phyloP scores from a whole-genome alignment of 2,329 filamentous ascomycete genomes.

The Penicillium sp. region DNA sequence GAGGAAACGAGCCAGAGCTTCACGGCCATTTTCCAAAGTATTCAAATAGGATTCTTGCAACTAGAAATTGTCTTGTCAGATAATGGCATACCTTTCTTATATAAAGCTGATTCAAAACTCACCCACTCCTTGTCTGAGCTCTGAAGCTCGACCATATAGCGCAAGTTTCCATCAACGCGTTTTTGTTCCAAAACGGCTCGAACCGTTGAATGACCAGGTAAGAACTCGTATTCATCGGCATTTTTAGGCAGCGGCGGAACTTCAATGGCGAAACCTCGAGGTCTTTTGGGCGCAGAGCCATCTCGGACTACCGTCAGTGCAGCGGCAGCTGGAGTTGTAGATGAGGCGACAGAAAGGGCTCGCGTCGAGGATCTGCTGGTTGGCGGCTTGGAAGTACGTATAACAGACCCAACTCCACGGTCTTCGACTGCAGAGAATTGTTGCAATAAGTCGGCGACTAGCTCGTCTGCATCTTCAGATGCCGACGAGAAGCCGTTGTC shows the following conservation, averaged over 20 bases:
- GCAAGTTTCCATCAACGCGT: constrained; percentile 18
- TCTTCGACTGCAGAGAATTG: constrained; percentile 13
- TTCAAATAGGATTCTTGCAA: constrained; percentile 25
- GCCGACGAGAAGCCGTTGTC: constrained; percentile 12
- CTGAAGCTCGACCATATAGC: constrained; percentile 30
- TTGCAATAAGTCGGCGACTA: constrained; percentile 20
- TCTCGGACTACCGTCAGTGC: background rate
- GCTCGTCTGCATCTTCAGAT: constrained; percentile 19
- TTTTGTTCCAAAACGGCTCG: constrained; percentile 28
- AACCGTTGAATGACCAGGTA: constrained; percentile 37
- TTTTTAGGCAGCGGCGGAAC: constrained; percentile 27
- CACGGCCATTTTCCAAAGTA: constrained; percentile 25
- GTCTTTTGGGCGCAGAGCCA: background rate
- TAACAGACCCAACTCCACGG: background rate
- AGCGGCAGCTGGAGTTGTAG: background rate
- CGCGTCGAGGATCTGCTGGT: background rate
- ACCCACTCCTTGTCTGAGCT: constrained; percentile 36
- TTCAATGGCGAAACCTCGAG: constrained; percentile 23
- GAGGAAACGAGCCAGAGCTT: constrained; percentile 24
- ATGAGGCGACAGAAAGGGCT: background rate
- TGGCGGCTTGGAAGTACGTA: background rate
- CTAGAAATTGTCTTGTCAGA: constrained; percentile 18
- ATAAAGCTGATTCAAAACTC: constrained; percentile 13
- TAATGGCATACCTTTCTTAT: no score
- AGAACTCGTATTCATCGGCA: constrained; percentile 33